These are phyloP conservation scores for Mycena rebaudengoi DNA, from an alignment of 768 basidiomycete genomes.

Conservation along the genomic window DNA sequence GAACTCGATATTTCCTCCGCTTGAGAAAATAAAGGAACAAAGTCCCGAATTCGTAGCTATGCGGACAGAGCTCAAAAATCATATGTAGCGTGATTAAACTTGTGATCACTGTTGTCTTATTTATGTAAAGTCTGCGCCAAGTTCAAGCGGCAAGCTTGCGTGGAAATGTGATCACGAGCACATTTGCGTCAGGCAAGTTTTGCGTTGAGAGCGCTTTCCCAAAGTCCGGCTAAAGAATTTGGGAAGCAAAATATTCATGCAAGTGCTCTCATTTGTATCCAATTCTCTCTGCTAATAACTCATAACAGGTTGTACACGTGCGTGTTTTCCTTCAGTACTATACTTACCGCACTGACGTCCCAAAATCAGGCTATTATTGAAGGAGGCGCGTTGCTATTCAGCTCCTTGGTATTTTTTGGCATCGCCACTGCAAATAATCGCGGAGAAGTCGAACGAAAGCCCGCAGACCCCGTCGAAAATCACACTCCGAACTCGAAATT, in stretches of 20 bases:
- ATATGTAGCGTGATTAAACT: too few species aligned
- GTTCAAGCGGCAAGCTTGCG: conserved; percentile 69
- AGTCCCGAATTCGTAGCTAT: too few species aligned
- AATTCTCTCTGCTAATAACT: background rate
- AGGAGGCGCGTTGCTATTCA: too few species aligned
- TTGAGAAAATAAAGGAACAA: too few species aligned
- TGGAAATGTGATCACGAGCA: conserved; percentile 68
- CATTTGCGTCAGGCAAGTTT: conserved; percentile 72
- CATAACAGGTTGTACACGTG: conserved; percentile 69
- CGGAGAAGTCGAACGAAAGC: conserved; percentile 43
- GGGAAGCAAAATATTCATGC: conserved; percentile 80
- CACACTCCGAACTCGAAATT: conserved; percentile 47
- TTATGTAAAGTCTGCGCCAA: too few species aligned
- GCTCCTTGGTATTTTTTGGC: too few species aligned
- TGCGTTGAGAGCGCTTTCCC: conserved; percentile 67
- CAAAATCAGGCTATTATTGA: conserved; percentile 78
- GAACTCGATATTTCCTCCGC: too few species aligned
- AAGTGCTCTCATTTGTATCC: conserved; percentile 16
- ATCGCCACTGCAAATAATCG: conserved; percentile 41
- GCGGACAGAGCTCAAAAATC: too few species aligned
- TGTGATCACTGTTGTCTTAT: too few species aligned
- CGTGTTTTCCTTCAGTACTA: conserved; percentile 34
- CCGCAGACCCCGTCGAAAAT: conserved; percentile 34
- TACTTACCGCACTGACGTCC: too few species aligned
- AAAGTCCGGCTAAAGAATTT: conserved; percentile 80